Evolutionary conservation across 306 rosid genomes (phyloP), one percentile per base, ranked within the genome.

Genomic region (Elaeagnus macrophylla): DNA sequence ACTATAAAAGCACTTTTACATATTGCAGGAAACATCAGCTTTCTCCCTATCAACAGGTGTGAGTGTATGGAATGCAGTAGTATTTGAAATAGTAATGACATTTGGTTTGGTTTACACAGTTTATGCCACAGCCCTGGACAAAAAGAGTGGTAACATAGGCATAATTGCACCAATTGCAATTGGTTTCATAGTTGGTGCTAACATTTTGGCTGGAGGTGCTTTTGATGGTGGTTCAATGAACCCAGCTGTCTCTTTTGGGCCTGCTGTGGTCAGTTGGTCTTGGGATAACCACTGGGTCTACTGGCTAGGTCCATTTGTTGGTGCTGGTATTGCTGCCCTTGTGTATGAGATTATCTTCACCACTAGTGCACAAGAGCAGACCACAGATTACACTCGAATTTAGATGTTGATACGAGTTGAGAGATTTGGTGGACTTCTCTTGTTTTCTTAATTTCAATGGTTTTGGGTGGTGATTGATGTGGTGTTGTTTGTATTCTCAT

Each of bases 181-280:
- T 68, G 95, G 95, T 59, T 80, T 86, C 72, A 80, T 80, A 18
- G 95, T 86, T 45, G 95, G 83, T 11, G 91, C 91, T 10, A 86
- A 86, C 78, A 80, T 86, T 71, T 72, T 86, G 60, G 85, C 79
- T 51, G 95, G 88, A 35, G 91, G 95, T 61, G 91, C 95, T 42
- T 86, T 86, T 37, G 88, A 80, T 8, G 95, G 95, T 35, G 95
- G 83, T 11, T 86, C 95, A 53, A 83, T 83, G 95, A 83, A 86
- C 85, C 91, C 91, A 6, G 85, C 95, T 11, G 95, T 82, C 6
- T 83, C 95, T 19, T 86, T 86, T 49, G 91, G 95, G 9, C 91
- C 95, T 0, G 91, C 91, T n/a, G 91, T 86, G 11, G 88, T 83
- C 54, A 78, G 88, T 63, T 76, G 95, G 83, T 60, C 83, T 0